Percentiles rank a stretch among this genome's conserved stretches.
Conservation (phyloP, 768 basidiomycete genomes). For the Mycena haematopus region DNA sequence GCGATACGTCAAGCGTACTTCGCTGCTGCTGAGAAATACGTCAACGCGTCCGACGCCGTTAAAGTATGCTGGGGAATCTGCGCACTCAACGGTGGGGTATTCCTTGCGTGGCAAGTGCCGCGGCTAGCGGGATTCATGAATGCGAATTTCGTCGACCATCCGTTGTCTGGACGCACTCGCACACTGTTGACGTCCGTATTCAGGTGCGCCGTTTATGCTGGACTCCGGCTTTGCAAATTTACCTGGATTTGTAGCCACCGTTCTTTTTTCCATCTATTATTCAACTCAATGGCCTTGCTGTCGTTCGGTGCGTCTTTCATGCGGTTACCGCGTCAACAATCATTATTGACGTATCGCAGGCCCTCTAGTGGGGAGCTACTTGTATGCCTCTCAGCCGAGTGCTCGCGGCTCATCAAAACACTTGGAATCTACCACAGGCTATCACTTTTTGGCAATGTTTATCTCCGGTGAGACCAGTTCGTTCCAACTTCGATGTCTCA, state of each 20-base stretch:
- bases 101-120: conserved; percentile 62
- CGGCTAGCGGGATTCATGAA: conserved; percentile 56
- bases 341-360: conserved; percentile 4
- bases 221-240: neutral
- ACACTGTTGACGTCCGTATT: conserved; percentile 68
- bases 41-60: conserved; percentile 52
- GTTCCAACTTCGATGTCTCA: neutral
- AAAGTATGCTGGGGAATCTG: conserved; percentile 55
- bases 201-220: conserved; percentile 45
- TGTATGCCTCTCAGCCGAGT: conserved; percentile 35
- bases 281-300: conserved; percentile 66
- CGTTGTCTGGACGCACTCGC: conserved; percentile 59
- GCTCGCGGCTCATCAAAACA: conserved; percentile 35
- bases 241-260: conserved; percentile 49
- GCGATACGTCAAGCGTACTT: conserved; percentile 38
- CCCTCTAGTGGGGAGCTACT: conserved; percentile 28
- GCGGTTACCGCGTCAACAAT: neutral
- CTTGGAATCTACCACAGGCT: conserved; percentile 54
- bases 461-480: conserved; percentile 46
- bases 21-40: conserved; percentile 41
- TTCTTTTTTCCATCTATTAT: conserved; percentile 56
- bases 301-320: conserved; percentile 56
- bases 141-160: conserved; percentile 59
- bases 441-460: conserved; percentile 68
- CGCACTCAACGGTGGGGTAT: conserved; percentile 55